A percentile compares a stretch with the other conserved stretches of the same genome.
phyloP scores from a whole-genome alignment of 108 stramenopile species.

The Bacterosira constricta region DNA sequence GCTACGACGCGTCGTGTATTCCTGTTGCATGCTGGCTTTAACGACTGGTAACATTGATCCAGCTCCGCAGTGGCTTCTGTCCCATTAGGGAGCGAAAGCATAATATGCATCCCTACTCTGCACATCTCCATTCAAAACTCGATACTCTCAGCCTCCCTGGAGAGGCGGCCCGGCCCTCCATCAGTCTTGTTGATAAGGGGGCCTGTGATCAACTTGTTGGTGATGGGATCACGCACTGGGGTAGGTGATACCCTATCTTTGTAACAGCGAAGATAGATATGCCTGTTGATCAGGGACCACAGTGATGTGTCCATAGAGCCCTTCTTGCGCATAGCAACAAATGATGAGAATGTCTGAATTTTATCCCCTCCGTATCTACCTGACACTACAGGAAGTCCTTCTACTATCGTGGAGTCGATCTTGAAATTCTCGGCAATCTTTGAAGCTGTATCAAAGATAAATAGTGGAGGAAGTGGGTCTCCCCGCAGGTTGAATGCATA shows the following conservation, averaged over 20 bases:
- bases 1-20: neutral
- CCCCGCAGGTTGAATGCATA: neutral
- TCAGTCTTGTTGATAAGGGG: conserved; percentile 2
- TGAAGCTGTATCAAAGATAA: neutral
- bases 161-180: conserved; percentile 5
- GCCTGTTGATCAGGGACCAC: neutral
- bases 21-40: conserved; percentile 3
- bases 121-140: neutral
- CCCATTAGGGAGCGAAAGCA: conserved; percentile 3
- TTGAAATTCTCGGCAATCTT: neutral
- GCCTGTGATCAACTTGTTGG: neutral
- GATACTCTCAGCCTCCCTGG: neutral
- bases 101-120: neutral
- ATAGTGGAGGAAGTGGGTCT: neutral
- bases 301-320: conserved; percentile 1
- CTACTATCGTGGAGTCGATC: neutral
- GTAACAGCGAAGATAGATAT: neutral
- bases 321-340: neutral
- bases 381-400: neutral
- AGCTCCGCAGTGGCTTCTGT: neutral
- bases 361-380: neutral
- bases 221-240: neutral
- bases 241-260: neutral
- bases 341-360: neutral
- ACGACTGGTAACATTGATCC: neutral